These are phyloP conservation scores for Colletotrichum falcatum DNA, from an alignment of 2,329 filamentous ascomycete genomes.

Conservation along the genomic window DNA sequence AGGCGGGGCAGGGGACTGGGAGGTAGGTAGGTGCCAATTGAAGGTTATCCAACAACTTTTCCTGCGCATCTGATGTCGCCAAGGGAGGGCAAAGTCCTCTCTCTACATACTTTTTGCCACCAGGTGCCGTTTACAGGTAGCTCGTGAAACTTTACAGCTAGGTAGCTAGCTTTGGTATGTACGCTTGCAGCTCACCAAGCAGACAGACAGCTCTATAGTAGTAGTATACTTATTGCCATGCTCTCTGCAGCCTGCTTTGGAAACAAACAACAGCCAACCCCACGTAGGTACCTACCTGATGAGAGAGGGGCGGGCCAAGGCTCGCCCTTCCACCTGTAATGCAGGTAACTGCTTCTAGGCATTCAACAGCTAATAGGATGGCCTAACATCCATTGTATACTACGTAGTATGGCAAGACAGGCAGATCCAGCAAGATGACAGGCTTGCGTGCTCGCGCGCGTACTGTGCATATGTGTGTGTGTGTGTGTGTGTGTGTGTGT, in stretches of 20 bases:
- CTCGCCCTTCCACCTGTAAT: background rate
- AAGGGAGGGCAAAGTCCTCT: background rate
- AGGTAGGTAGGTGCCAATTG: background rate
- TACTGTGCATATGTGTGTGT: background rate
- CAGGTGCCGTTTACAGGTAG: background rate
- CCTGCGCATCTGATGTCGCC: conserved; percentile 12
- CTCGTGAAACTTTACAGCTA: background rate
- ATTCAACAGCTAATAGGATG: background rate
- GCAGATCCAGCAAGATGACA: background rate
- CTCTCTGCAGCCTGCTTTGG: conserved; percentile 1
- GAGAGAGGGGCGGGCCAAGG: conserved; percentile 2
- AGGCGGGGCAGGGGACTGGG: background rate
- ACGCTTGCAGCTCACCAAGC: background rate
- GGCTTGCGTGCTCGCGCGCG: background rate
- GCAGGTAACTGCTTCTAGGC: background rate
- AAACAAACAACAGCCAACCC: background rate
- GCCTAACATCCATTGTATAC: background rate
- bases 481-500: background rate
- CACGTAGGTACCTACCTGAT: background rate
- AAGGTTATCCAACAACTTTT: conserved; percentile 16
- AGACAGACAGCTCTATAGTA: background rate
- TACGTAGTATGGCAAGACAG: background rate
- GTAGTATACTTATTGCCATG: background rate
- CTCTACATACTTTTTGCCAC: background rate
- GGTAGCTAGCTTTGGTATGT: background rate